A percentile compares a stretch with the other conserved stretches of the same genome.
These are phyloP conservation scores for Megacollybia marginata DNA, from an alignment of 768 basidiomycete genomes.

Conservation along the genomic window DNA sequence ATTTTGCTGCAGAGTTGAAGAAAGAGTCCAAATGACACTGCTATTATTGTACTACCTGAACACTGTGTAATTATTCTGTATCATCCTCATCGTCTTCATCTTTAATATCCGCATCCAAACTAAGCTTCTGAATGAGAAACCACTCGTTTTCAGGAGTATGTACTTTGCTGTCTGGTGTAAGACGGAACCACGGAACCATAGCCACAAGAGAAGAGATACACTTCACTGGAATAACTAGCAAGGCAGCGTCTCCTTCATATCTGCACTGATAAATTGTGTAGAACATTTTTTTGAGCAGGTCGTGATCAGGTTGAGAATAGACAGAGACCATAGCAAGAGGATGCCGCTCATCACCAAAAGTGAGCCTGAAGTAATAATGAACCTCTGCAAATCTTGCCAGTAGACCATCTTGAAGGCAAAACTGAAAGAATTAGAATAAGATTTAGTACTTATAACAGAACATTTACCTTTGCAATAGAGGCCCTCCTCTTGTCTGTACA, in stretches of 20 bases:
- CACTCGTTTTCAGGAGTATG: constrained; percentile 5
- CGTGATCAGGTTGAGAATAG: constrained; percentile 9
- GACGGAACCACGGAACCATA: constrained; percentile 9
- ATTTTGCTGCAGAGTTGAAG: no score
- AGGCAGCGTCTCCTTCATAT: constrained; percentile 1
- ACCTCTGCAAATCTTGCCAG: neutral
- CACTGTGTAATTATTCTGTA: no score
- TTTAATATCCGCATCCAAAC: constrained; percentile 8
- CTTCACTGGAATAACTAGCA: constrained; percentile 10
- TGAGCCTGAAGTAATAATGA: neutral
- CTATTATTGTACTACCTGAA: neutral
- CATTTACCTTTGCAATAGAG: constrained; percentile 1
- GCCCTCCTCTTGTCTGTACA: neutral
- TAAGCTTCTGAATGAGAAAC: constrained; percentile 21
- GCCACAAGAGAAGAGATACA: constrained; percentile 19
- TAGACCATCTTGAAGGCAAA: neutral
- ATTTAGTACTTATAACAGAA: no score
- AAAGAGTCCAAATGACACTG: neutral
- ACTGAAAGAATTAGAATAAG: neutral
- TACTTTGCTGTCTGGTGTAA: neutral
- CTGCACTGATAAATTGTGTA: constrained; percentile 11
- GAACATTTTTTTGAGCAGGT: constrained; percentile 10
- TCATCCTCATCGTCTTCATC: neutral
- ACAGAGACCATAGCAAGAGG: constrained; percentile 12
- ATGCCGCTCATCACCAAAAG: neutral